A percentile compares a stretch with the other conserved stretches of the same genome.
phyloP scores from a whole-genome alignment of 2,329 filamentous ascomycete species.

The Rhinocladiella similis region DNA sequence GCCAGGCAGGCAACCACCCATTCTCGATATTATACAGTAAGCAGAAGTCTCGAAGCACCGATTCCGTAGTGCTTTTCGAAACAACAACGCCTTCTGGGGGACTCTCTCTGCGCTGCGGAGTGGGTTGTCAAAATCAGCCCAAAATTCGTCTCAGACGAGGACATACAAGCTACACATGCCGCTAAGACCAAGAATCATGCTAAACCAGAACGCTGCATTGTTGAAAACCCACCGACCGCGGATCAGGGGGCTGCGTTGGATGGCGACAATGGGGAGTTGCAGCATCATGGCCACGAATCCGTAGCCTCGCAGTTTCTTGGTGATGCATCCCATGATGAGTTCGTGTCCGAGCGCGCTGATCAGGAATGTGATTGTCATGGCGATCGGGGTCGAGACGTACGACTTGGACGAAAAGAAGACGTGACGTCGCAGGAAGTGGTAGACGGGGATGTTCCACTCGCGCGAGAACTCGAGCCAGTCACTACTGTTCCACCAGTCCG shows the following conservation, averaged over 20 bases:
- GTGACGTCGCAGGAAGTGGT: conserved; percentile 90
- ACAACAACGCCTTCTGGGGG: too few relatives aligned
- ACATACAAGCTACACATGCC: conserved; percentile 67
- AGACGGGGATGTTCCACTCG: conserved; percentile 97
- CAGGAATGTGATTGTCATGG: conserved; percentile 88
- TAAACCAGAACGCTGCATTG: conserved; percentile 87
- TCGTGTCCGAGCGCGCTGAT: conserved; percentile 89
- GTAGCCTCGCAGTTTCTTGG: conserved; percentile 92
- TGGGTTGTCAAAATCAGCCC: too few relatives aligned
- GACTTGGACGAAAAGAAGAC: conserved; percentile 83
- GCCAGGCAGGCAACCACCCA: too few relatives aligned
- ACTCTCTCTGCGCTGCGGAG: too few relatives aligned
- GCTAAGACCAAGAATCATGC: conserved; percentile 83
- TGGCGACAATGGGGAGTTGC: conserved; percentile 89
- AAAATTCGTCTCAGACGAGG: conserved; percentile 43
- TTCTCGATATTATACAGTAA: too few relatives aligned
- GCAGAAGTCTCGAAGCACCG: too few relatives aligned
- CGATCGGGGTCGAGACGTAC: conserved; percentile 71
- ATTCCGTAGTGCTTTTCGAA: too few relatives aligned
- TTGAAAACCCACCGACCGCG: conserved; percentile 75
- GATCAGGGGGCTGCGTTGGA: conserved; percentile 80
- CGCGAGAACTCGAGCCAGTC: conserved; percentile 82
- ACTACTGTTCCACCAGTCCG: conserved; percentile 66
- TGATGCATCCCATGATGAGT: conserved; percentile 96
- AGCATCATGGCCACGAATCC: conserved; percentile 95